A percentile compares a stretch with the other conserved stretches of the same genome.
Conservation (phyloP, 2,329 filamentous ascomycete genomes). For the Fusarium nisikadoi region DNA sequence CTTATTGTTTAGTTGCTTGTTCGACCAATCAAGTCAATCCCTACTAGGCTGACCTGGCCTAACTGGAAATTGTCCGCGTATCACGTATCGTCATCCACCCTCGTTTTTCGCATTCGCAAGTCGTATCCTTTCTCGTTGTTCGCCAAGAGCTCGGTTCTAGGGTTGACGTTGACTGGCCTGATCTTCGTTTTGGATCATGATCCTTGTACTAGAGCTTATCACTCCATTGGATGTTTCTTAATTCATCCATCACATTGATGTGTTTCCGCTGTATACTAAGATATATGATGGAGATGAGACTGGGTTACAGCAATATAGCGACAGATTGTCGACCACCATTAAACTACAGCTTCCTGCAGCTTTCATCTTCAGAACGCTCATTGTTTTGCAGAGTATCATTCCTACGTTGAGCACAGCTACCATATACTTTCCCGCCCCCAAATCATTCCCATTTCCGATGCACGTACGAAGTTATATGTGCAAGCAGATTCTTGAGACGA, state of each 20-base stretch:
- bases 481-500: background rate
- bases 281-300: background rate
- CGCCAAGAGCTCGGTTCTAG: constrained; percentile 4
- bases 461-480: background rate
- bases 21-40: background rate
- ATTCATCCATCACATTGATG: background rate
- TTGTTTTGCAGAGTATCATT: background rate
- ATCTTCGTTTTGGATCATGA: background rate
- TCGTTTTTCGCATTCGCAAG: constrained; percentile 1
- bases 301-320: background rate
- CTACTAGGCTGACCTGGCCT: background rate
- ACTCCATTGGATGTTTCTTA: background rate
- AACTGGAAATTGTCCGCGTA: constrained; percentile 9
- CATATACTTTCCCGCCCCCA: background rate
- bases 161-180: background rate
- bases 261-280: background rate
- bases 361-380: background rate
- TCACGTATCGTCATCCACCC: constrained; percentile 5
- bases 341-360: background rate
- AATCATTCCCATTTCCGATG: background rate
- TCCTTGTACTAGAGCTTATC: background rate
- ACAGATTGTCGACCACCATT: too few relatives aligned
- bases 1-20: background rate
- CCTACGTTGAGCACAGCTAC: background rate
- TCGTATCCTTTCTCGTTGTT: constrained; percentile 1